phyloP scores from a whole-genome alignment of 768 basidiomycete species.

The Pseudohyphozyma bogoriensis region DNA sequence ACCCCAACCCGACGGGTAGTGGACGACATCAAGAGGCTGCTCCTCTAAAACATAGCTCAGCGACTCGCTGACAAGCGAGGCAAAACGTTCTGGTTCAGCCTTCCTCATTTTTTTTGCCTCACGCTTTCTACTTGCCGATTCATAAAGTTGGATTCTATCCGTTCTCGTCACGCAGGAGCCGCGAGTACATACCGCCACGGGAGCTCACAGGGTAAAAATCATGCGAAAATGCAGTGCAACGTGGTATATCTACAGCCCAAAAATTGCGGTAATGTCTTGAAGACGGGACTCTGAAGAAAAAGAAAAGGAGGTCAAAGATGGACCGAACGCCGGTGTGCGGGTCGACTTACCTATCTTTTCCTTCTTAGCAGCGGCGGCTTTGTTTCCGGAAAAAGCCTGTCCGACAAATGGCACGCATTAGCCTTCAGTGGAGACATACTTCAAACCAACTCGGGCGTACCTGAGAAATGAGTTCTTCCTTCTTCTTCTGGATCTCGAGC shows the following conservation, averaged over 20 bases:
- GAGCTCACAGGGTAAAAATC: too few relatives aligned
- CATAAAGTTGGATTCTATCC: too few relatives aligned
- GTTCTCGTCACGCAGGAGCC: too few relatives aligned
- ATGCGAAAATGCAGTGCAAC: too few relatives aligned
- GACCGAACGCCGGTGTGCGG: not conserved
- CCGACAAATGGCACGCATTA: constrained; percentile 3
- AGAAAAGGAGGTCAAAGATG: not conserved
- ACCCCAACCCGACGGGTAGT: too few relatives aligned
- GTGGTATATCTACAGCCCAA: not conserved
- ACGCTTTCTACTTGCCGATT: too few relatives aligned
- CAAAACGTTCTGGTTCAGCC: too few relatives aligned
- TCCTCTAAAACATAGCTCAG: too few relatives aligned
- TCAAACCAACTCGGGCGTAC: constrained; percentile 20
- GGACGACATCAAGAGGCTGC: too few relatives aligned
- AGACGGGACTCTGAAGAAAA: constrained; percentile 9
- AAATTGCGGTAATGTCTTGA: constrained; percentile 17
- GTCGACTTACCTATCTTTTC: constrained; percentile 19
- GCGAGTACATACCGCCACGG: too few relatives aligned
- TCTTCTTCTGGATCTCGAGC: constrained; percentile 30
- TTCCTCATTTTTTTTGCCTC: too few relatives aligned
- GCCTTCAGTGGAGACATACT: constrained; percentile 21
- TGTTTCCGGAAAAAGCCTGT: not conserved
- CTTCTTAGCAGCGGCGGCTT: not conserved
- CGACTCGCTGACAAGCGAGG: too few relatives aligned
- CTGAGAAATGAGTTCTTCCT: constrained; percentile 29